These are phyloP conservation scores for Capsicum rhomboideum DNA, from an alignment of 257 asterid species.

Conservation along the genomic window DNA sequence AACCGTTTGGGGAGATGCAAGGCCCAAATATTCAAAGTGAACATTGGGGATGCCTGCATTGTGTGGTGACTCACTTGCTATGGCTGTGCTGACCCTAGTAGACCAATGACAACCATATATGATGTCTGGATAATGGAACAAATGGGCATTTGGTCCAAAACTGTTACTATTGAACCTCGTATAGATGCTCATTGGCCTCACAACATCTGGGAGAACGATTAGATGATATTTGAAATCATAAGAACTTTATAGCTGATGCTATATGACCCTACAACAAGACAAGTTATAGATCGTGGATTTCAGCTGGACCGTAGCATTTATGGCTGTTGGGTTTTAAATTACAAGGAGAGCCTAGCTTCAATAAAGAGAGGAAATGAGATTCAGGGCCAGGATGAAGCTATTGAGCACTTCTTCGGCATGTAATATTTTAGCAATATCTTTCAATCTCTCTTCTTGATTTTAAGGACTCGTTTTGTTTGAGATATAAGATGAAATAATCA, in stretches of 20 bases:
- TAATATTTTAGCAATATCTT: no score
- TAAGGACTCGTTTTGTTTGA: no score
- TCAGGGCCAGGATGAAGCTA: no score
- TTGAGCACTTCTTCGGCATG: no score
- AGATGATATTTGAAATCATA: neutral
- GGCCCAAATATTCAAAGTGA: neutral
- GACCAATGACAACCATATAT: neutral
- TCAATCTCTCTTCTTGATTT: no score
- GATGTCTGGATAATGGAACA: neutral
- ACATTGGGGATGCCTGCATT: neutral
- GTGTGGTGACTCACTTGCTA: neutral
- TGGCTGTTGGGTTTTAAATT: slow-evolving; percentile 19
- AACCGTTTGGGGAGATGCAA: neutral
- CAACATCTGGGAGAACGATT: neutral
- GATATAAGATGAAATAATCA: no score
- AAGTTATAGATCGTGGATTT: neutral
- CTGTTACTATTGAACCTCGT: neutral
- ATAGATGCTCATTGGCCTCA: neutral
- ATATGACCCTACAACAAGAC: neutral
- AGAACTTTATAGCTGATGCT: neutral
- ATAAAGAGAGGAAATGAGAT: slow-evolving; percentile 14
- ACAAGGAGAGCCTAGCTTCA: slow-evolving; percentile 39
- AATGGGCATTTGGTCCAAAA: neutral
- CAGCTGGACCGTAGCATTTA: neutral
- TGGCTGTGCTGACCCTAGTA: neutral